Evolutionary conservation across 805 yeast species (phyloP).

Genomic region (Metschnikowia orientalis): DNA sequence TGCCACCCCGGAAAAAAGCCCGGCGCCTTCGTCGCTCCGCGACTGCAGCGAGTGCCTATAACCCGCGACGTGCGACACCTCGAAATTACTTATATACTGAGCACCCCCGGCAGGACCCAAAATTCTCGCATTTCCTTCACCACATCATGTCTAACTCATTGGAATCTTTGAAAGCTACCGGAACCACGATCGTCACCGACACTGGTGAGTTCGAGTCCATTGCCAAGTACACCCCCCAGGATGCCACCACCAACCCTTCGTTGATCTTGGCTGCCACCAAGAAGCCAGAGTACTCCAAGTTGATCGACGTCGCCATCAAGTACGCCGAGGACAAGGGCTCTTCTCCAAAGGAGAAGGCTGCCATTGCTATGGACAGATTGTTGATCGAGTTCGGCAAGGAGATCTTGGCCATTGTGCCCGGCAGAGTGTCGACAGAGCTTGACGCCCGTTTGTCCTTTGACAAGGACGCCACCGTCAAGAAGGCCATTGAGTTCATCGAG

Average conservation of each 20-base stretch:
- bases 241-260: slow-evolving; percentile 98
- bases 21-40: no score
- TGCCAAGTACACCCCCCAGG: slow-evolving; percentile 98
- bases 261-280: slow-evolving; percentile 93
- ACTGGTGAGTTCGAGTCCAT: slow-evolving; percentile 98
- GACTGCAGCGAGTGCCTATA: slow-evolving; percentile 14
- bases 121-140: no score
- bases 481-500: slow-evolving; percentile 87
- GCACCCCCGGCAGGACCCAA: no score
- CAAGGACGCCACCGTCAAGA: slow-evolving; percentile 87
- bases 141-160: slow-evolving; percentile 54
- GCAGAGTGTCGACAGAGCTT: slow-evolving; percentile 98
- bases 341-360: slow-evolving; percentile 63
- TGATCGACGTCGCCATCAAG: slow-evolving; percentile 87
- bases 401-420: slow-evolving; percentile 92
- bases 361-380: slow-evolving; percentile 82
- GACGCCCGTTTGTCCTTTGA: slow-evolving; percentile 97
- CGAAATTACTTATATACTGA: slow-evolving; percentile 2
- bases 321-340: slow-evolving; percentile 69
- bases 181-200: slow-evolving; percentile 96
- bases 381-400: slow-evolving; percentile 95
- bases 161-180: slow-evolving; percentile 90
- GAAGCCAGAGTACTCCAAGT: slow-evolving; percentile 80
- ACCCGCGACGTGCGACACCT: slow-evolving; percentile 9
- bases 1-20: no score